Evolutionary conservation across 1,284 basidiomycete genomes (phyloP).

Genomic region (Apiotrichum veenhuisii): DNA sequence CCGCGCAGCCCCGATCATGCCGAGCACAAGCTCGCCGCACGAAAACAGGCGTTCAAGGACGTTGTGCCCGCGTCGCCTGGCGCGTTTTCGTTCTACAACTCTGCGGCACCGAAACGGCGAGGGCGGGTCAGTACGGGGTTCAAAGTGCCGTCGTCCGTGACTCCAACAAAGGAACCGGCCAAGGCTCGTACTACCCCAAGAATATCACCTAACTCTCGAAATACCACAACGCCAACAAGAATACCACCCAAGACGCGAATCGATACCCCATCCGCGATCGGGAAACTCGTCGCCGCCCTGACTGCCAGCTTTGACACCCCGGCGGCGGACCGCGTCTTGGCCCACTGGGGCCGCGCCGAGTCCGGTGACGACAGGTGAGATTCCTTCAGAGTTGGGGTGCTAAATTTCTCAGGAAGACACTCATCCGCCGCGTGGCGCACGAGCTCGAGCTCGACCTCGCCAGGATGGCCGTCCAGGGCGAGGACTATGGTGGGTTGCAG

Average conservation of each 20-base stretch:
- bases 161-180: no score
- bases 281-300: constrained; percentile 15
- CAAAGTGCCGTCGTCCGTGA: constrained; percentile 7
- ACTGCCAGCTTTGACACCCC: constrained; percentile 5
- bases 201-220: no score
- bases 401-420: background rate
- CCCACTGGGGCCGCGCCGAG: constrained; percentile 17
- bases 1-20: constrained; percentile 14
- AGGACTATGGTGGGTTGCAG: constrained; percentile 7
- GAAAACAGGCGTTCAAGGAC: constrained; percentile 29
- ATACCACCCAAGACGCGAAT: no score
- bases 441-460: constrained; percentile 17
- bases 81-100: constrained; percentile 32
- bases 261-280: no score
- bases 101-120: constrained; percentile 4
- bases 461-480: constrained; percentile 3
- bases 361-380: constrained; percentile 13
- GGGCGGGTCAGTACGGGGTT: background rate
- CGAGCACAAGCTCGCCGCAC: constrained; percentile 25
- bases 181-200: no score
- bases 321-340: constrained; percentile 14
- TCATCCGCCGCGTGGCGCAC: constrained; percentile 10
- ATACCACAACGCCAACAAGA: no score
- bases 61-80: constrained; percentile 25
- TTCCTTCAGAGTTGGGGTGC: background rate